Base-by-base conservation (phyloP, 192 early-diverging fungal species). In the Coemansia asiatica region DNA sequence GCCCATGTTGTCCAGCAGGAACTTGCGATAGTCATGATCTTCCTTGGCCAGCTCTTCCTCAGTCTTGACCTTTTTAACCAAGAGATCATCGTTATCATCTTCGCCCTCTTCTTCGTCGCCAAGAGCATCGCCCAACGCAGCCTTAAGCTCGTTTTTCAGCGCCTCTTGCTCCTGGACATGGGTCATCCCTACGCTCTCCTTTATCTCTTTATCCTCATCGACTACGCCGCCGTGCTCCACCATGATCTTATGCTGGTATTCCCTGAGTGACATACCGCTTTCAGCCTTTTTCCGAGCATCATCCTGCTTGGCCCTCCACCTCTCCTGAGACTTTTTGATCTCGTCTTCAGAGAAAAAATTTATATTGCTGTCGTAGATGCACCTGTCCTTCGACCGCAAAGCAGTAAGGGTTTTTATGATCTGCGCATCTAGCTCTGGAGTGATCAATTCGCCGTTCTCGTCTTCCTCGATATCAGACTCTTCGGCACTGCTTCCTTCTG, bases 351-450 rank as follows among this genome's bases (percentile, higher is more conserved):
- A 85, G 71, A 96, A 98, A 79, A 98, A 96, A 48, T 84, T 84
- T 7, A 82, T 79, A 0, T 77, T 82, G 2, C 85, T 72, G 58
- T 97, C 87, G 72, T 98, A 98, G 0, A 98, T 90, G 67, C 86
- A 83, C 28, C 89, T 87, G 60, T 94, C 88, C 47, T 90, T 88
- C 16, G 83, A 73, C 2, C 88, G 85, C 54, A 98, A 91, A 26
- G 90, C 79, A 0, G 87, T 86, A 63, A 97, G 92, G 1, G 96
- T 95, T 60, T 90, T 90, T 86, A 98, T 86, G 60, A 98, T 97
- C 75, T 96, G 92, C 7, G 88, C 90, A 63, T 98, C 95, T 9
- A 97, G 71, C 28, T 90, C 92, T 6, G 95, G 92, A 6, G 95
- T 95, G 9, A 95, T 81, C 22, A 97, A 83, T 61, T 87, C 88